A percentile compares a stretch with the other conserved stretches of the same genome.
Conservation (phyloP, 345 rosid species). For the Populus nigra region DNA sequence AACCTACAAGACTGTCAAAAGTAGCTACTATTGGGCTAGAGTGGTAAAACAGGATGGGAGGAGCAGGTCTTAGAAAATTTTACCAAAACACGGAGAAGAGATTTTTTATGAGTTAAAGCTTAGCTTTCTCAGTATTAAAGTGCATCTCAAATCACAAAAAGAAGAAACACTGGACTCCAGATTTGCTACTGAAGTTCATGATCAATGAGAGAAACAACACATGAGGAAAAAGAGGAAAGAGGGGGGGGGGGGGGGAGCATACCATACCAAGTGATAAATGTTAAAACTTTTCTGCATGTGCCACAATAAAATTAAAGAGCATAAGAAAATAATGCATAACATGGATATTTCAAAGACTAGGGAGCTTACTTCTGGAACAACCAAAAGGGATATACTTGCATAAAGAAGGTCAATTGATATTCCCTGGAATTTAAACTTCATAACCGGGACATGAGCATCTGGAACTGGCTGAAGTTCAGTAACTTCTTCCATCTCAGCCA, state of each 20-base stretch:
- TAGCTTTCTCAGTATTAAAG: background rate
- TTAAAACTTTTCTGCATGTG: no score
- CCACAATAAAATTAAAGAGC: background rate
- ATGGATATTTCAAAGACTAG: background rate
- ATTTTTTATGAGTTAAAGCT: background rate
- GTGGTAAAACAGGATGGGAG: background rate
- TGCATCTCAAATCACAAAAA: background rate
- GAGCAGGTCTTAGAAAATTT: background rate
- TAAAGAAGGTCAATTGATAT: constrained; percentile 38
- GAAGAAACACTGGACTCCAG: background rate
- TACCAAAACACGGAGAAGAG: background rate
- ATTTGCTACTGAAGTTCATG: background rate
- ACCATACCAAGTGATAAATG: background rate
- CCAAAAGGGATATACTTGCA: constrained; percentile 32
- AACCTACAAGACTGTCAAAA: background rate
- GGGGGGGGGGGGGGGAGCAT: background rate
- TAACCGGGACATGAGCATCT: constrained; percentile 33
- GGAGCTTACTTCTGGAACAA: constrained; percentile 30
- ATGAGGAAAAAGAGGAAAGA: background rate
- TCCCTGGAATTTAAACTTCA: constrained; percentile 34
- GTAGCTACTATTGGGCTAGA: background rate
- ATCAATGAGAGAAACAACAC: background rate
- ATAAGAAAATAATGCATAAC: background rate
- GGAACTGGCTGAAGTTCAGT: constrained; percentile 33
- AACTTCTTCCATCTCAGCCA: constrained; percentile 32